Base-by-base conservation (phyloP, 148 eudicot genomes). In the Heliamphora exappendiculata region DNA sequence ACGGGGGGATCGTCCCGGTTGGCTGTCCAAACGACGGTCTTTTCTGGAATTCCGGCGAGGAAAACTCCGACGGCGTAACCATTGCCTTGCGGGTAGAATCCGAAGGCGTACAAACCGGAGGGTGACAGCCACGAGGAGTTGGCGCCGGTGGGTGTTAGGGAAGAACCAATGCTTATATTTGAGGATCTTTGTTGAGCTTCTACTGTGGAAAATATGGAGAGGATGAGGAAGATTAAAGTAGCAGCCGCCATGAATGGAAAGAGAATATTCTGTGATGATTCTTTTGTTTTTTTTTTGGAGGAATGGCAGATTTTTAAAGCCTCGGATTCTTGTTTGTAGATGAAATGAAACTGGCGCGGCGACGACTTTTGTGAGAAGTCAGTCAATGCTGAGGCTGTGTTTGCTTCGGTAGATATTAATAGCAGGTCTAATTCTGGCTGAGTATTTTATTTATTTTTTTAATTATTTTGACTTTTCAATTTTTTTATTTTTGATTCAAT, bases 11-110 rank as follows among this genome's bases (percentile, higher is more conserved):
- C 16, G 68, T 83, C 73, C 47, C 83, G 34, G 57, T 78, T 68
- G 42, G 83, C 83, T 42, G 81, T 83, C 86, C 86, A 83, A 11
- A 80, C 83, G 0, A 80, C 81, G 0, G 79, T 76, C 31, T 31
- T 59, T 20, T 76, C 70, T 0, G 76, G 70, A 33, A 83, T 13
- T 3, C 86, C 76, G 3, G 69, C 81, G 0, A 78, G 14, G 10
- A 76, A 83, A 10, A 83, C 55, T 44, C 83, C 86, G 3, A 83
- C 78, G 29, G 73, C 79, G 4, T 76, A 77, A 67, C 83, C 76
- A 4, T 75, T 34, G 60, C 26, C 57, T 51, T 73, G 69, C 16
- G 9, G 71, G 67, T 76, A 73, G 76, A 83, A 83, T 19, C 86
- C 83, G 7, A 83, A 83, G 81, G 86, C 86, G 51, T 26, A 83